Percentiles rank a stretch among this genome's conserved stretches.
Conservation (phyloP, 2,329 filamentous ascomycete genomes). For the Trichophyton mentagrophytes region DNA sequence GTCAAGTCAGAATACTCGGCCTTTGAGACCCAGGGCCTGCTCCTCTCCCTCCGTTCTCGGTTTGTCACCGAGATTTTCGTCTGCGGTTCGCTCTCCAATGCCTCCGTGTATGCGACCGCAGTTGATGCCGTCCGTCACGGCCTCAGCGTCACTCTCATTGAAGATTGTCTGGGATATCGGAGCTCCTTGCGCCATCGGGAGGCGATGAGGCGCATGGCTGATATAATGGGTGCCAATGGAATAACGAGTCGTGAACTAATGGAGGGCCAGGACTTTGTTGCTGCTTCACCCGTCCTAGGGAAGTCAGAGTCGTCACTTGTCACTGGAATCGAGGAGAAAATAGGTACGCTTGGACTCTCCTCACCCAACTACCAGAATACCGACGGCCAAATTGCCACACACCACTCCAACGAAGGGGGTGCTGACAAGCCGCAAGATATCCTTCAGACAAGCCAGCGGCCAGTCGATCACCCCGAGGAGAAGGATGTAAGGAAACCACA, state of each 20-base stretch:
- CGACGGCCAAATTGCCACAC: not conserved
- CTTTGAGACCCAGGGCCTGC: slow-evolving; percentile 59
- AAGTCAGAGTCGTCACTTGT: slow-evolving; percentile 14
- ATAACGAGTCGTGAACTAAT: slow-evolving; percentile 50
- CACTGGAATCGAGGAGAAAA: slow-evolving; percentile 24
- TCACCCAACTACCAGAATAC: not conserved
- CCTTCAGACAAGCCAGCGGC: not conserved
- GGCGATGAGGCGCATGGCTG: slow-evolving; percentile 57
- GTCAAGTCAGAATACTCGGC: slow-evolving; percentile 79
- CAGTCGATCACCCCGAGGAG: not conserved
- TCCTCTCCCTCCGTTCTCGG: slow-evolving; percentile 66
- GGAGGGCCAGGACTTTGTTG: slow-evolving; percentile 29
- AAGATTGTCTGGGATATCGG: slow-evolving; percentile 79
- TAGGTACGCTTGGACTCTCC: slow-evolving; percentile 22
- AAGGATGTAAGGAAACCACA: not conserved
- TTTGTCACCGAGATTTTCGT: slow-evolving; percentile 83
- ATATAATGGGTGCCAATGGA: slow-evolving; percentile 61
- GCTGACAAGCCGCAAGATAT: not conserved
- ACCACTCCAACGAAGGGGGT: not conserved
- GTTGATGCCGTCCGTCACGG: slow-evolving; percentile 82
- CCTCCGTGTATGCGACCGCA: slow-evolving; percentile 82
- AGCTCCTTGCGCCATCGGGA: slow-evolving; percentile 54
- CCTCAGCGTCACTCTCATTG: slow-evolving; percentile 70
- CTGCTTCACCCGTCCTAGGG: slow-evolving; percentile 12
- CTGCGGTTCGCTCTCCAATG: slow-evolving; percentile 73